Conservation (phyloP, 176 grass and related monocot genomes). For the Triticum aestivum region DNA sequence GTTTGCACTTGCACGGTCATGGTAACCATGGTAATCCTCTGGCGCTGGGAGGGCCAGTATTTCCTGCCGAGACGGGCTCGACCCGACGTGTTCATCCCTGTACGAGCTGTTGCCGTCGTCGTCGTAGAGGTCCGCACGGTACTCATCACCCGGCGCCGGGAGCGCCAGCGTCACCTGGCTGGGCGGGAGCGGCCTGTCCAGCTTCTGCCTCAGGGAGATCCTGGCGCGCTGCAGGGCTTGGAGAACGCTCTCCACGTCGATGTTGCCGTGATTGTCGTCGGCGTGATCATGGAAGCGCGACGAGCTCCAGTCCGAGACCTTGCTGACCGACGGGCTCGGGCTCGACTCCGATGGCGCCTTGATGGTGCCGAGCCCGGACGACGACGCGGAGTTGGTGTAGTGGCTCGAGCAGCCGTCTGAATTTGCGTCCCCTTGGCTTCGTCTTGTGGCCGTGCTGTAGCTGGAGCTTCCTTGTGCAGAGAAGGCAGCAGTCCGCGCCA, state of each 20-base stretch:
- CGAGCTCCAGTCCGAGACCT: constrained; percentile 43
- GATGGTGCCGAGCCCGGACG: background rate
- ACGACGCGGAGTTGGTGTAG: background rate
- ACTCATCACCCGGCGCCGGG: constrained; percentile 31
- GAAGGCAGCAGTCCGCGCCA: background rate
- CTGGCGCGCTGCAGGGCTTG: constrained; percentile 70
- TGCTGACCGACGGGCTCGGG: constrained; percentile 42
- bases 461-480: constrained; percentile 32
- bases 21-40: background rate
- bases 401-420: constrained; percentile 45
- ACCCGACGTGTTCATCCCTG: background rate
- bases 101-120: background rate
- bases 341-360: constrained; percentile 44
- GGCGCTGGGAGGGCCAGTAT: constrained; percentile 36
- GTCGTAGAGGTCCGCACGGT: background rate
- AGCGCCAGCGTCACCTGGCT: constrained; percentile 50
- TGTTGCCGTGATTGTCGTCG: constrained; percentile 24
- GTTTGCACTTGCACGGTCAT: background rate
- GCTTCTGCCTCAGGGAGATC: constrained; percentile 56
- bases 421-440: constrained; percentile 6
- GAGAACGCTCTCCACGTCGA: constrained; percentile 46
- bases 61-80: constrained; percentile 30
- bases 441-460: background rate
- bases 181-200: constrained; percentile 42
- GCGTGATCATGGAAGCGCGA: constrained; percentile 37